A percentile compares a stretch with the other conserved stretches of the same genome.
Conservation (phyloP, 768 basidiomycete species). For the Mycena sanguinolenta region DNA sequence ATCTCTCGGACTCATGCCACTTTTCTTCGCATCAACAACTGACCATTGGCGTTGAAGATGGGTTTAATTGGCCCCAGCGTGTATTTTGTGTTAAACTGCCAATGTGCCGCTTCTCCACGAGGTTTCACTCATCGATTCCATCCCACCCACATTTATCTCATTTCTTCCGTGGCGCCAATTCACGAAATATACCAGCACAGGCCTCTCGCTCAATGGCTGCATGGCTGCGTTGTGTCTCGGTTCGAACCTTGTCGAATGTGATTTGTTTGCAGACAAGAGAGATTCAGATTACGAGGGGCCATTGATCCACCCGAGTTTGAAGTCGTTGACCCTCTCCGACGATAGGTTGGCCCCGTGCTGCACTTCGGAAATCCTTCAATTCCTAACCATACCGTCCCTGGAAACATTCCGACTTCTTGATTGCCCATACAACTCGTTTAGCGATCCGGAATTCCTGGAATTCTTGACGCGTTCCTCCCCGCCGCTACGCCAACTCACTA, state of each 20-base stretch:
- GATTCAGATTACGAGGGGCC: too few relatives aligned
- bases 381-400: not conserved
- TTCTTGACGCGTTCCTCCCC: conserved; percentile 17
- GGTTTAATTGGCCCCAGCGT: too few relatives aligned
- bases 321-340: conserved; percentile 3
- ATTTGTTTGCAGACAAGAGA: not conserved
- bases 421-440: not conserved
- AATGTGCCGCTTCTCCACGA: conserved; percentile 3
- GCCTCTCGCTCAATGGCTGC: not conserved
- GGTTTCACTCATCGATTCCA: not conserved
- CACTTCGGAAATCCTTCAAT: not conserved
- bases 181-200: not conserved
- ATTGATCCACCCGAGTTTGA: not conserved
- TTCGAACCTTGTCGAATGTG: conserved; percentile 1
- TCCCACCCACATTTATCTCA: not conserved
- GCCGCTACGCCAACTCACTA: conserved; percentile 4
- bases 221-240: not conserved
- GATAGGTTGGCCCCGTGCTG: not conserved
- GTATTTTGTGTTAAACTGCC: too few relatives aligned
- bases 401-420: not conserved
- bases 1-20: too few relatives aligned
- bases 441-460: not conserved
- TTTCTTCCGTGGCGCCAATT: conserved; percentile 11
- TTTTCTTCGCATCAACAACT: too few relatives aligned
- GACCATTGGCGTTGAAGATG: too few relatives aligned